Evolutionary conservation across 768 basidiomycete genomes (phyloP), one percentile per base, ranked within the genome.

Genomic region (Amanita polypyramis): DNA sequence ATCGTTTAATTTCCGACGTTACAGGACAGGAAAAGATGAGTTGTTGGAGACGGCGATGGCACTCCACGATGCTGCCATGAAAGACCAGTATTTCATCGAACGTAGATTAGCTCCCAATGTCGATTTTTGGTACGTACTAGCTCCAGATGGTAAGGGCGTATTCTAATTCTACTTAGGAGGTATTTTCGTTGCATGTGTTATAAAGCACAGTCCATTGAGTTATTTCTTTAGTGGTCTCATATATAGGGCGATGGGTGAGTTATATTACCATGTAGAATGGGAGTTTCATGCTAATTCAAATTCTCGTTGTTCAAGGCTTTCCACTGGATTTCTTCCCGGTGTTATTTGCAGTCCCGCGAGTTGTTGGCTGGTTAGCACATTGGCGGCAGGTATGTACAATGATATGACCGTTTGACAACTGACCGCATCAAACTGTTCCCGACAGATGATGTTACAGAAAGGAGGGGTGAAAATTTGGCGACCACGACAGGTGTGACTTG

Each of bases 271-370:
- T 40, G n/a, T 19, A 36, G 27, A 27, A 32, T 21, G 41, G 7
- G 20, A 9, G 2, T 30, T 7, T 25, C 14, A 27, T 36, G 25
- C 7, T 4, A 27, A 27, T 27, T 7, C 14, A 11, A 23, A 20
- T 27, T 4, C 5, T 23, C 20, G 27, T 15, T 12, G 15, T 32
- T 43, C 4, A 43, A 50, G 49, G 49, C 11, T 94, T 94, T 75
- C 92, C 92, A 1, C 73, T 87, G 54, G 92, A 95, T 66, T 94
- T 87, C 64, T 94, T 93, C 79, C 91, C 92, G 0, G 91, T 95
- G 17, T 68, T 95, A 27, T 95, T 95, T 58, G 90, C 83, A 15
- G 90, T 95, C 2, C 92, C 92, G 1, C 79, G 92, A 17, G 89
- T 95, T 6, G 89, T 90, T 21, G 91, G 92, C 15, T 94, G 91